Evolutionary conservation across 2,329 filamentous ascomycete species (phyloP).

Genomic region (Stemphylium lycopersici): DNA sequence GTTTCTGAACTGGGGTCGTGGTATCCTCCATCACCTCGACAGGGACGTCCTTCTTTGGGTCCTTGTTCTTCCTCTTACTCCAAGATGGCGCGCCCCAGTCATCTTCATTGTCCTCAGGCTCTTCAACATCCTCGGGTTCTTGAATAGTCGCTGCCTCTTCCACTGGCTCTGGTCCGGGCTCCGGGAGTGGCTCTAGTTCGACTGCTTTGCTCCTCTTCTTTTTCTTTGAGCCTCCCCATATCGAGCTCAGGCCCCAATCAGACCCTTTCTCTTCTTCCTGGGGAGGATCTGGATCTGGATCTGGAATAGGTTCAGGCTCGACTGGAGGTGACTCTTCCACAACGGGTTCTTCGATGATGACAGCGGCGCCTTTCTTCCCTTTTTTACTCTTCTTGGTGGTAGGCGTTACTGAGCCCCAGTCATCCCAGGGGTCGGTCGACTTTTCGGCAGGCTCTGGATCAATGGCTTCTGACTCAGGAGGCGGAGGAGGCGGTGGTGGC

Average conservation of each 20-base stretch:
- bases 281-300: constrained; percentile 33
- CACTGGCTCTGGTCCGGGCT: constrained; percentile 34
- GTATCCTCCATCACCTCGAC: constrained; percentile 50
- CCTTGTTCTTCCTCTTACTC: constrained; percentile 55
- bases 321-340: constrained; percentile 26
- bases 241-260: constrained; percentile 45
- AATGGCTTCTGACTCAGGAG: constrained; percentile 37
- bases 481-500: constrained; percentile 44
- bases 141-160: constrained; percentile 43
- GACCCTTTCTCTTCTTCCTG: constrained; percentile 41
- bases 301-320: constrained; percentile 27
- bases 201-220: constrained; percentile 53
- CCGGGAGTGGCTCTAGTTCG: constrained; percentile 43
- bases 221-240: constrained; percentile 54
- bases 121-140: constrained; percentile 57
- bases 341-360: constrained; percentile 47
- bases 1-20: constrained; percentile 51
- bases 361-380: constrained; percentile 46
- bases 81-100: constrained; percentile 65
- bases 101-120: constrained; percentile 59
- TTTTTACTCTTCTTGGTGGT: constrained; percentile 39
- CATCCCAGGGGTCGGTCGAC: constrained; percentile 35
- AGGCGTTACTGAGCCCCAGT: constrained; percentile 27
- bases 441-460: constrained; percentile 38
- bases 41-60: constrained; percentile 48